These are phyloP conservation scores for Auricularia sp. DNA, from an alignment of 768 basidiomycete genomes.

Conservation along the genomic window DNA sequence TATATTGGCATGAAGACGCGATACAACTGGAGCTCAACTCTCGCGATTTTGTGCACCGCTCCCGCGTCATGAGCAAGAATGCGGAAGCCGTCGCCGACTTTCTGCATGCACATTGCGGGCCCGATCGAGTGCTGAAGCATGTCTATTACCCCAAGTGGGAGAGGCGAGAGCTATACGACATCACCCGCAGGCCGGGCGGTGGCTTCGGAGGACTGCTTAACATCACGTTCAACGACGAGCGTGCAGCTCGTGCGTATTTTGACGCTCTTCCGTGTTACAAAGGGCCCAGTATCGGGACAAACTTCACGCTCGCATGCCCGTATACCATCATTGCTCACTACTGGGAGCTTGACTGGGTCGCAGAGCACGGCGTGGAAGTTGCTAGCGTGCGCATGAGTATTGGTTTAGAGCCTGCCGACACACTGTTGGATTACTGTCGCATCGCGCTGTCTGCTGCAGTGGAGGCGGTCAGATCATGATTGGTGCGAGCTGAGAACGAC, in stretches of 20 bases:
- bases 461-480: no score
- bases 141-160: constrained; percentile 40
- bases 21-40: constrained; percentile 48
- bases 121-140: constrained; percentile 25
- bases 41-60: constrained; percentile 35
- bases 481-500: no score
- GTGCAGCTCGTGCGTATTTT: constrained; percentile 33
- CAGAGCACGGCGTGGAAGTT: constrained; percentile 35
- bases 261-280: constrained; percentile 39
- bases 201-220: constrained; percentile 36
- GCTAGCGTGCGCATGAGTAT: constrained; percentile 38
- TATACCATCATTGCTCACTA: constrained; percentile 43
- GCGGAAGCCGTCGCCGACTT: constrained; percentile 35
- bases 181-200: constrained; percentile 16
- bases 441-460: no score
- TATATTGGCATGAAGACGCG: constrained; percentile 39
- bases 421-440: constrained; percentile 16
- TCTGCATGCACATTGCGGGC: constrained; percentile 21
- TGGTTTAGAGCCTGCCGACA: constrained; percentile 34
- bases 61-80: constrained; percentile 35
- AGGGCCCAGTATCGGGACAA: constrained; percentile 40
- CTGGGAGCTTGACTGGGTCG: constrained; percentile 40
- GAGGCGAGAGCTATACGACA: constrained; percentile 31
- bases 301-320: constrained; percentile 44
- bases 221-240: constrained; percentile 33